A percentile compares a stretch with the other conserved stretches of the same genome.
Evolutionary conservation across 352 stramenopile species (phyloP).

Genomic region (Blastocystis sp.): DNA sequence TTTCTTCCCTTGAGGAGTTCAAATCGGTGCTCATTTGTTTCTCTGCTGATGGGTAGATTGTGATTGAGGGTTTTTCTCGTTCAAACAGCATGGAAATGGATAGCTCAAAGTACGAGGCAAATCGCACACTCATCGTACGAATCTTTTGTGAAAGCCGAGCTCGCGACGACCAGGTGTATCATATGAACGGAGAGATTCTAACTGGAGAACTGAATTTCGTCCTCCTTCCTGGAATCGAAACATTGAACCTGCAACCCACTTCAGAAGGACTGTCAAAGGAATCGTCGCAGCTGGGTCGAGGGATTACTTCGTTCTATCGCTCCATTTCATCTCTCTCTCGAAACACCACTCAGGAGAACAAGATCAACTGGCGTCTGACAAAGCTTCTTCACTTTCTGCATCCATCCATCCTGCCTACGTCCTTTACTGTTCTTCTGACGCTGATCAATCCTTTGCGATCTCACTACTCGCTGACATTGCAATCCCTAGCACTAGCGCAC

Average conservation of each 20-base stretch:
- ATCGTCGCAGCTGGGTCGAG: not conserved
- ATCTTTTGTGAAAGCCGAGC: conserved; percentile 26
- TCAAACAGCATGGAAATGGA: not conserved
- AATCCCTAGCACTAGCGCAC: not conserved
- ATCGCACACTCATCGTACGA: conserved; percentile 18
- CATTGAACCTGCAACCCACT: not conserved
- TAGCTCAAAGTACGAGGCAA: not conserved
- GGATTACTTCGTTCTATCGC: conserved; percentile 17
- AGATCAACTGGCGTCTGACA: not conserved
- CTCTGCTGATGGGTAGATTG: not conserved
- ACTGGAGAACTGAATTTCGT: conserved; percentile 32
- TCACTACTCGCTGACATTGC: not conserved
- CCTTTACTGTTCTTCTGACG: not conserved
- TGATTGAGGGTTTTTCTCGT: not conserved
- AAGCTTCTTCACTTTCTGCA: conserved; percentile 30
- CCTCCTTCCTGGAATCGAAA: conserved; percentile 37
- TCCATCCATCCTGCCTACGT: not conserved
- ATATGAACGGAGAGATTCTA: not conserved
- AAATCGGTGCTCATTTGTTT: not conserved
- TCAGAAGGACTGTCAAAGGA: not conserved
- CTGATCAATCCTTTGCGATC: not conserved
- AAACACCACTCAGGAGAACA: too few relatives aligned
- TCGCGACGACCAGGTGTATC: not conserved
- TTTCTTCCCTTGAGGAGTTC: conserved; percentile 36
- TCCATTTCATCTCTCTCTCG: not conserved